Conservation (phyloP, 257 asterid genomes). For the Oldenlandia corymbosa region DNA sequence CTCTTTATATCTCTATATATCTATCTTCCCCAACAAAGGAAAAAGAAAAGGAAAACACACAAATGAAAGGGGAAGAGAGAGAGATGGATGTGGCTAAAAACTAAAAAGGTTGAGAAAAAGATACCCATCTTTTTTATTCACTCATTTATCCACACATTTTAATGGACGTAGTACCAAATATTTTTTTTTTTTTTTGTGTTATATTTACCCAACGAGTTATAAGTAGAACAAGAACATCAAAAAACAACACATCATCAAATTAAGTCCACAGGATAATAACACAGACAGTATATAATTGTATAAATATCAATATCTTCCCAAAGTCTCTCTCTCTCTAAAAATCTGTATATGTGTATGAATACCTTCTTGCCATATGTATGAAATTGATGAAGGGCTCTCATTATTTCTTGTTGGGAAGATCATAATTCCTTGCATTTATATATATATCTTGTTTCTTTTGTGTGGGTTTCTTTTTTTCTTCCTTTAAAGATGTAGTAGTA, state of each 20-base stretch:
- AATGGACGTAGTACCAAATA: conserved; percentile 5
- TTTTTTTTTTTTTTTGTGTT: conserved; percentile 6
- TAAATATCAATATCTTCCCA: no score
- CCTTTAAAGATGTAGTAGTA: no score
- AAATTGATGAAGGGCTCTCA: conserved; percentile 11
- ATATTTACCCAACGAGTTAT: no score
- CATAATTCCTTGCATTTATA: no score
- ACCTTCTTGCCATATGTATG: neutral
- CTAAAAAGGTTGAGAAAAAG: conserved; percentile 20
- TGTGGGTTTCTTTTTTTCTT: neutral
- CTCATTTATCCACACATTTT: conserved; percentile 46
- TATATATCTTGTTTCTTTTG: neutral
- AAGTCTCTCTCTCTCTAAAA: no score
- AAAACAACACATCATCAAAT: no score
- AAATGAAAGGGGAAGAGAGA: conserved; percentile 15
- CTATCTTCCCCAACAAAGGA: conserved; percentile 23
- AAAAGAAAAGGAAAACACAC: conserved; percentile 25
- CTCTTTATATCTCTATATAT: conserved; percentile 22
- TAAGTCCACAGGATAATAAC: no score
- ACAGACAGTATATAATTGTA: no score
- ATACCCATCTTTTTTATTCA: conserved; percentile 50
- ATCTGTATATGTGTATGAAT: no score
- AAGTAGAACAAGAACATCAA: no score
- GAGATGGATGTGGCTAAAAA: conserved; percentile 44
- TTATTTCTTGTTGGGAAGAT: neutral